Evolutionary conservation across 805 yeast species (phyloP).

Genomic region (Candida orba): DNA sequence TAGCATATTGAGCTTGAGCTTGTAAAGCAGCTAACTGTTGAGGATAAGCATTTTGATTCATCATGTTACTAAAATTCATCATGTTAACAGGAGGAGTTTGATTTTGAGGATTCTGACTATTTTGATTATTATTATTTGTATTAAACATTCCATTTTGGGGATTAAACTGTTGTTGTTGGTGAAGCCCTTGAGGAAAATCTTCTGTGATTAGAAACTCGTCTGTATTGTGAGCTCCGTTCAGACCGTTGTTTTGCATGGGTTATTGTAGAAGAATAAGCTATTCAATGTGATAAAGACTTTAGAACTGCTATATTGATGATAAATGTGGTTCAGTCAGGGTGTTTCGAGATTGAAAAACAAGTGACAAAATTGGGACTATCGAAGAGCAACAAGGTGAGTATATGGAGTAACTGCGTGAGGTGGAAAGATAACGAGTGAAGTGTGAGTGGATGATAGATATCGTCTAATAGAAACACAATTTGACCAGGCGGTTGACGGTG

Average conservation of each 20-base stretch:
- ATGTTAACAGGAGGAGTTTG: neutral
- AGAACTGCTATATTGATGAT: no score
- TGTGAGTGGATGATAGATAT: no score
- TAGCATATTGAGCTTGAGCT: slow-evolving; percentile 13
- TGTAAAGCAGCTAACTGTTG: slow-evolving; percentile 15
- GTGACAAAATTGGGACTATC: no score
- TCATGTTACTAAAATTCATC: slow-evolving; percentile 4
- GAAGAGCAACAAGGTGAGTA: no score
- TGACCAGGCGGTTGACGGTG: no score
- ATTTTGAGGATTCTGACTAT: neutral
- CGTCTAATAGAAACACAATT: no score
- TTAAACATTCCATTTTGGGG: slow-evolving; percentile 1
- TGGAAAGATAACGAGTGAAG: no score
- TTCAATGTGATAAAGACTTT: no score
- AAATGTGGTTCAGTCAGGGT: no score
- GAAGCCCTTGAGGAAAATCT: neutral
- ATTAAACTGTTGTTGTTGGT: neutral
- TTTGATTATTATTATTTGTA: neutral
- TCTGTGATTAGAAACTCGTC: slow-evolving; percentile 1
- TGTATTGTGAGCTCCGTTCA: neutral
- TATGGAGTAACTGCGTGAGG: no score
- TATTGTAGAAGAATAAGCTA: neutral
- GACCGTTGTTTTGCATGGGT: neutral
- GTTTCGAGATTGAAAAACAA: no score
- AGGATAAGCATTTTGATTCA: slow-evolving; percentile 8